Percentiles rank a stretch among this genome's conserved stretches.
Conservation (phyloP, 768 basidiomycete genomes). For the Saitozyma podzolica region DNA sequence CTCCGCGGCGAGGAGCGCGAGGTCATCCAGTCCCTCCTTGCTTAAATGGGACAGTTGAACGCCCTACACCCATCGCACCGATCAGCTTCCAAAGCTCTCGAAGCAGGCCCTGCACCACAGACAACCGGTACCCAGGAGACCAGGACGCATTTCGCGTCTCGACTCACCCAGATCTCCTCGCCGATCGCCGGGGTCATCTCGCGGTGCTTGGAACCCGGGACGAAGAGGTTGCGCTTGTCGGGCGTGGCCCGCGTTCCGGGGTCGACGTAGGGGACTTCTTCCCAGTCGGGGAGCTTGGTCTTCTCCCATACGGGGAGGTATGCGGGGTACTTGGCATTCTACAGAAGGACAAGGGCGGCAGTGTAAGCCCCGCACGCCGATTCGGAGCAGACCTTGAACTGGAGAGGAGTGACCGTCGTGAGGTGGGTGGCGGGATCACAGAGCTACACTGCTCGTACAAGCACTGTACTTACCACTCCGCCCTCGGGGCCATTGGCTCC, state of each 20-base stretch:
- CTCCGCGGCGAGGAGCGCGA: too few relatives aligned
- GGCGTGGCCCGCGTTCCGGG: conserved; percentile 8
- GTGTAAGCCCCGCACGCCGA: too few relatives aligned
- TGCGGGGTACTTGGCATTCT: conserved; percentile 14
- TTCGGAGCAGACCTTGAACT: too few relatives aligned
- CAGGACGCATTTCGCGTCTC: too few relatives aligned
- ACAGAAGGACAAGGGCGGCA: too few relatives aligned
- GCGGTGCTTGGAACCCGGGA: not conserved
- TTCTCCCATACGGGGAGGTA: conserved; percentile 22
- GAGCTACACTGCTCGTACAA: too few relatives aligned
- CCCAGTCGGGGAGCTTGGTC: conserved; percentile 24
- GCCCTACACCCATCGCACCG: too few relatives aligned
- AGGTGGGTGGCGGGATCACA: too few relatives aligned
- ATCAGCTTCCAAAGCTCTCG: too few relatives aligned
- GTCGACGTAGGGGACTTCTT: conserved; percentile 17
- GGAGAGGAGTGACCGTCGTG: too few relatives aligned
- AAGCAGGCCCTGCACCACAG: not conserved
- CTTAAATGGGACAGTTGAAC: too few relatives aligned
- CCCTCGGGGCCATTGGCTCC: not conserved
- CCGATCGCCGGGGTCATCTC: conserved; percentile 10
- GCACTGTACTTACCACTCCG: not conserved
- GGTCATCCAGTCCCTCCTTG: too few relatives aligned
- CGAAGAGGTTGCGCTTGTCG: conserved; percentile 12
- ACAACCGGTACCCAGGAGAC: not conserved
- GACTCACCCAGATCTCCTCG: conserved; percentile 16